Base-by-base conservation (phyloP, 1,284 basidiomycete species). In the Singerocomus inundabilis region DNA sequence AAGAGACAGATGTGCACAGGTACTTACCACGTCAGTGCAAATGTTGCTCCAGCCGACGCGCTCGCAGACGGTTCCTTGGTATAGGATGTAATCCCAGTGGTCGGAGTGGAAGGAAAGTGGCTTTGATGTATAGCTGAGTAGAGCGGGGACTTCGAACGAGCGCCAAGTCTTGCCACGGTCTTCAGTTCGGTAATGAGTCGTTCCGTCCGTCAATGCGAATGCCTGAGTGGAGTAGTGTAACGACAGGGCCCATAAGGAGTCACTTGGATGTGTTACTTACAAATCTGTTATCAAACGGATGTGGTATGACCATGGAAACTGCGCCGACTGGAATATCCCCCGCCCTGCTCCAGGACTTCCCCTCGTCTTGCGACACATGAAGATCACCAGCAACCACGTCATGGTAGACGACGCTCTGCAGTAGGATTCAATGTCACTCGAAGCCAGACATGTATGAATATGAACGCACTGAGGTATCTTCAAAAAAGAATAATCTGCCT, bases 121-220 rank as follows among this genome's bases (percentile, higher is more conserved):
- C 34, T 74, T 71, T 5, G 77, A 61, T 10, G 82, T 74, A 35
- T 81, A 71, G 4, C 87, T 82, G 1, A 86, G 83, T 6, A 76
- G 59, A 5, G 81, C 58, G 1, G 85, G 83, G 42, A 92, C 79
- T 5, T 84, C 72, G 67, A 96, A 98, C 0, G 79, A 67, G 48
- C 82, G 81, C 94, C 94, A 98, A 34, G 85, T 82, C 67, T 80
- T 82, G 47, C 94, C 94, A 54, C 88, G 80, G 69, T 98, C 86
- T 35, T 82, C 81, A 1, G 94, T 93, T 25, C 88, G 84, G 69
- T 89, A 97, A 69, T 97, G 93, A 26, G 67, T 88, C 18, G 58
- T 84, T 31, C 75, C 73, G 21, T 78, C 75, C 6, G 90, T 89
- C 53, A 98, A 72, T 26, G 89, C 84, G 65, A 95, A 97, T 0